These are phyloP conservation scores for Colletotrichum tropicicola DNA, from an alignment of 2,329 filamentous ascomycete species.

Conservation along the genomic window DNA sequence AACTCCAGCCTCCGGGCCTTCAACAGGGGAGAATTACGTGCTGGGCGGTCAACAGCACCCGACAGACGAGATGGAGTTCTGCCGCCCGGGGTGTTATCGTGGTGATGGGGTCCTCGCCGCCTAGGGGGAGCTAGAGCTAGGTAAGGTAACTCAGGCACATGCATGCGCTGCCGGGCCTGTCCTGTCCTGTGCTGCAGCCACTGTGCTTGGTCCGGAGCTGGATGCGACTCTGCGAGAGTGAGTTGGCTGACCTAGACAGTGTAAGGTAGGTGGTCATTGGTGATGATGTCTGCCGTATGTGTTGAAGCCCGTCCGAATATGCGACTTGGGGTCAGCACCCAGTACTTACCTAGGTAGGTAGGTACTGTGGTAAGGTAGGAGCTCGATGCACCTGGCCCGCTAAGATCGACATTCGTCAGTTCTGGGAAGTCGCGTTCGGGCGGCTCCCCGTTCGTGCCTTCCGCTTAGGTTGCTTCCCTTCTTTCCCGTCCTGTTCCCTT, in stretches of 20 bases:
- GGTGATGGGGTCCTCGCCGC: neutral
- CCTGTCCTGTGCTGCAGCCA: neutral
- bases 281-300: neutral
- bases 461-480: neutral
- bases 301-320: too few species aligned
- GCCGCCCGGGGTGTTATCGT: constrained; percentile 14
- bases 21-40: too few species aligned
- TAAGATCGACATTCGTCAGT: too few species aligned
- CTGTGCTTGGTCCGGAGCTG: neutral
- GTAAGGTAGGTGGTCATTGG: neutral
- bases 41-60: neutral
- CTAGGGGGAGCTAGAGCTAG: constrained; percentile 3
- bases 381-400: too few species aligned
- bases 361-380: too few species aligned
- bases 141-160: constrained; percentile 30
- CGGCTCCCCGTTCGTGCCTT: constrained; percentile 4
- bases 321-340: too few species aligned
- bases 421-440: constrained; percentile 13
- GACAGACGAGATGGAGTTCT: neutral
- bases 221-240: neutral
- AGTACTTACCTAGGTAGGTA: too few species aligned
- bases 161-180: constrained; percentile 22
- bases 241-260: neutral
- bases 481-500: neutral
- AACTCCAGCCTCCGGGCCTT: too few species aligned